Conservation (phyloP, 1,284 basidiomycete genomes). For the Ceratobasidium sp. region DNA sequence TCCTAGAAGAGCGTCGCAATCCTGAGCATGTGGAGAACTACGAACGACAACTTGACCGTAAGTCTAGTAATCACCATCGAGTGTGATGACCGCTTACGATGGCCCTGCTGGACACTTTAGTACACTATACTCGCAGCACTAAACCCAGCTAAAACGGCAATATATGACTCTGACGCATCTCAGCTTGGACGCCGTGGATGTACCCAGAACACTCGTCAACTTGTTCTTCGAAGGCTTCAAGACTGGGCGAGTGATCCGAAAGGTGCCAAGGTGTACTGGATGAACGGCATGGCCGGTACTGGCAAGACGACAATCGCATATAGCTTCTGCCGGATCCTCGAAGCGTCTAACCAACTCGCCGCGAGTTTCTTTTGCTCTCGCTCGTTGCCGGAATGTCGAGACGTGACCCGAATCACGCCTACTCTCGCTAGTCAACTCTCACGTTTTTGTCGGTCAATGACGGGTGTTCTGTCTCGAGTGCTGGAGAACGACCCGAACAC, state of each 20-base stretch:
- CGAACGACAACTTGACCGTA: not conserved
- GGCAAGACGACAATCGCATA: constrained; percentile 8
- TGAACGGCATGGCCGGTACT: constrained; percentile 3
- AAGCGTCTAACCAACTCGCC: not conserved
- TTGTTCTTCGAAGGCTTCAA: not conserved
- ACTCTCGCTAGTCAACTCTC: not conserved
- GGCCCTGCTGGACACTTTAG: not conserved
- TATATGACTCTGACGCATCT: not conserved
- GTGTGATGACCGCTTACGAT: not conserved
- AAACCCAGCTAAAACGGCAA: not conserved
- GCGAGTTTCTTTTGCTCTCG: constrained; percentile 3
- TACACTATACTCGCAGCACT: not conserved
- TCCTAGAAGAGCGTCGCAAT: not conserved
- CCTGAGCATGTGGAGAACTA: constrained; percentile 9
- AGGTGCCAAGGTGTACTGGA: constrained; percentile 1
- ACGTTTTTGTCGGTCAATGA: not conserved
- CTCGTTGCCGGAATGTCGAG: not conserved
- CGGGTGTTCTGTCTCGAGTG: not conserved
- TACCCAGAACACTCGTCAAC: constrained; percentile 4
- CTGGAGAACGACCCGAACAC: not conserved
- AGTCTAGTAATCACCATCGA: not conserved
- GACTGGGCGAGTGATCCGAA: not conserved
- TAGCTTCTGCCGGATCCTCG: not conserved
- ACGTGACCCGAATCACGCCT: not conserved
- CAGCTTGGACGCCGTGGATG: not conserved